Base-by-base conservation (phyloP, 192 early-diverging fungal species). In the Coemansia sp. region DNA sequence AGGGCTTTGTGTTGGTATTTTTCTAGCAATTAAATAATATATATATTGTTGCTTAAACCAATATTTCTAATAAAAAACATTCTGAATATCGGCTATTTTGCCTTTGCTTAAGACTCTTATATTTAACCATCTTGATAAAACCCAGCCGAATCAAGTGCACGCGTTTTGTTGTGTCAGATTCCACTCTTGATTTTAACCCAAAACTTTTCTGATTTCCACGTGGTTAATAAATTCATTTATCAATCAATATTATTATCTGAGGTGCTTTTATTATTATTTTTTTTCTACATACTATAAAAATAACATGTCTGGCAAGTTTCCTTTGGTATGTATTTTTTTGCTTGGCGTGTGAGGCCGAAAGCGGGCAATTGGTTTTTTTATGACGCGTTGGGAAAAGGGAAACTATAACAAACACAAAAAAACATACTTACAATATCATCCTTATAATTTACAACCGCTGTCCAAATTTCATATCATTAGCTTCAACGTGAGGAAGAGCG, bases 401-500 rank as follows among this genome's bases (percentile, higher is more conserved):
- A 28, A 28, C 22, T 28, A 28, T 28, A 65, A 41, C 20, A 18
- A 51, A 51, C 33, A 60, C 14, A 38, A 20, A 53, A 33, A 61
- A 59, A 35, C 55, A 5, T 28, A 32, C 22, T 32, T 34, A 22
- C 22, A 35, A 14, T 0, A 15, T 38, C 15, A 32, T 22, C 33
- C 32, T 18, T 5, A 56, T 33, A 14, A 14, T 67, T 39, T 41
- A 8, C 9, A 41, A 28, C 22, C 39, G 2, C 9, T 41, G 5
- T 5, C 39, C 39, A 8, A 11, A 8, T 41, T 41, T 5, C 39
- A 8, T 41, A 11, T 5, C 39, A 8, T 41, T 88, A 73, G 76
- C 73, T 84, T 22, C 67, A 87, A 63, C 68, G 89, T 51, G 87
- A 90, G 39, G 93, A 96, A 60, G 94, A 96, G 79, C 87, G 87